phyloP scores from a whole-genome alignment of 2,329 filamentous ascomycete genomes.

The Thielaviopsis populi region DNA sequence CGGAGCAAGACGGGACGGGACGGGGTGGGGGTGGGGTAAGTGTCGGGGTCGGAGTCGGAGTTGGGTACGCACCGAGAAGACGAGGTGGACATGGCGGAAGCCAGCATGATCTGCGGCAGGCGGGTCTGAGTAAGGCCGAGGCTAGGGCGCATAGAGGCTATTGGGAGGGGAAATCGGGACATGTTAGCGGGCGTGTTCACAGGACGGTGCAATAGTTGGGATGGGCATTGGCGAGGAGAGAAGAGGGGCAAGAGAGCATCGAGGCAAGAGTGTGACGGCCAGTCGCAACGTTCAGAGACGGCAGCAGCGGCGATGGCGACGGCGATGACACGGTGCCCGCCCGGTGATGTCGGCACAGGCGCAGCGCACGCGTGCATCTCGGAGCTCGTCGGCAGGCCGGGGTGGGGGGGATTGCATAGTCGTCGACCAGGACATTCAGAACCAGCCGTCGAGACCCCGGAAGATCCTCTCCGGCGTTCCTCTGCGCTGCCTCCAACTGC shows the following conservation, averaged over 20 bases:
- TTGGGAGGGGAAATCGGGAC: not conserved
- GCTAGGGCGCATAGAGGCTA: conserved; percentile 16
- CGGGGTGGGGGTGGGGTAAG: not conserved
- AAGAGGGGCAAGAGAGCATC: not conserved
- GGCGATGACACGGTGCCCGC: too few species aligned
- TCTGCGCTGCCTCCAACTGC: too few species aligned
- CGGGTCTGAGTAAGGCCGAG: conserved; percentile 22
- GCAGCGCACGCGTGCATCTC: too few species aligned
- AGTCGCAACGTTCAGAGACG: not conserved
- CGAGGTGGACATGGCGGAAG: conserved; percentile 28
- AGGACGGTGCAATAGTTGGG: not conserved
- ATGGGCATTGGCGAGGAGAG: not conserved
- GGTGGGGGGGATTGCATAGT: too few species aligned
- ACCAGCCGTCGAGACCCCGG: not conserved
- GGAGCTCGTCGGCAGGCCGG: too few species aligned
- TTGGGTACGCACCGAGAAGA: conserved; percentile 31
- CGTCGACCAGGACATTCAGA: not conserved
- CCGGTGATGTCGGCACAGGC: not conserved
- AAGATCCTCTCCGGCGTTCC: not conserved
- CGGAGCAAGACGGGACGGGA: not conserved
- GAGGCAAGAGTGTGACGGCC: too few species aligned
- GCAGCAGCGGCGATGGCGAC: too few species aligned
- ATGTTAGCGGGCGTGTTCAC: conserved; percentile 1
- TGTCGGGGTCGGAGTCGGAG: not conserved
- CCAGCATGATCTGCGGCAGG: conserved; percentile 33